A percentile compares a stretch with the other conserved stretches of the same genome.
Conservation (phyloP, 179 eudicot genomes). For the Patellifolia procumbens region DNA sequence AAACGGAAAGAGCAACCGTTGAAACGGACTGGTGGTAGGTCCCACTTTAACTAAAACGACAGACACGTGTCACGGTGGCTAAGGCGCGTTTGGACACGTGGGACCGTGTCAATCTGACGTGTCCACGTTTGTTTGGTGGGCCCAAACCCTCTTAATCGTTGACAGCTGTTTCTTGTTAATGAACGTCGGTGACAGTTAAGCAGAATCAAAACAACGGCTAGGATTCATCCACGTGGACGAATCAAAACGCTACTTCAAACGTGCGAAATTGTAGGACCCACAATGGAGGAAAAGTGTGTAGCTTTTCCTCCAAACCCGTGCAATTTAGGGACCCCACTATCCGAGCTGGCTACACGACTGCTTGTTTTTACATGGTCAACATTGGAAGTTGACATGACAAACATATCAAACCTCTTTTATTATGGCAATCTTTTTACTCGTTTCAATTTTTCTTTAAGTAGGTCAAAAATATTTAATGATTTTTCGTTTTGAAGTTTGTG, state of each 20-base stretch:
- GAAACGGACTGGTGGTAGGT: slow-evolving; percentile 15
- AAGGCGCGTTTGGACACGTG: slow-evolving; percentile 33
- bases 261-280: neutral
- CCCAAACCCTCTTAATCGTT: slow-evolving; percentile 30
- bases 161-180: slow-evolving; percentile 34
- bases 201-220: neutral
- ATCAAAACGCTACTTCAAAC: neutral
- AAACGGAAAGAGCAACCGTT: slow-evolving; percentile 17
- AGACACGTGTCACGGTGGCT: slow-evolving; percentile 38
- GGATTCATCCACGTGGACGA: slow-evolving; percentile 16
- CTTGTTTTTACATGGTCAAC: slow-evolving; percentile 22
- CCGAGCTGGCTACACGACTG: slow-evolving; percentile 31
- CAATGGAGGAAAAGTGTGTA: neutral
- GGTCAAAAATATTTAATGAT: neutral
- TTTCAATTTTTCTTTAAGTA: neutral
- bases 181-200: slow-evolving; percentile 30
- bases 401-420: neutral
- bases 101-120: slow-evolving; percentile 53
- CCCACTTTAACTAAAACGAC: slow-evolving; percentile 15
- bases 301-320: slow-evolving; percentile 7
- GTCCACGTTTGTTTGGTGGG: slow-evolving; percentile 41
- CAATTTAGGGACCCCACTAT: slow-evolving; percentile 19
- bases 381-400: slow-evolving; percentile 9
- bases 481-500: too few species aligned
- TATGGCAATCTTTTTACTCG: neutral